Conservation (phyloP, 106 monocot genomes). For the Vanilla planifolia region DNA sequence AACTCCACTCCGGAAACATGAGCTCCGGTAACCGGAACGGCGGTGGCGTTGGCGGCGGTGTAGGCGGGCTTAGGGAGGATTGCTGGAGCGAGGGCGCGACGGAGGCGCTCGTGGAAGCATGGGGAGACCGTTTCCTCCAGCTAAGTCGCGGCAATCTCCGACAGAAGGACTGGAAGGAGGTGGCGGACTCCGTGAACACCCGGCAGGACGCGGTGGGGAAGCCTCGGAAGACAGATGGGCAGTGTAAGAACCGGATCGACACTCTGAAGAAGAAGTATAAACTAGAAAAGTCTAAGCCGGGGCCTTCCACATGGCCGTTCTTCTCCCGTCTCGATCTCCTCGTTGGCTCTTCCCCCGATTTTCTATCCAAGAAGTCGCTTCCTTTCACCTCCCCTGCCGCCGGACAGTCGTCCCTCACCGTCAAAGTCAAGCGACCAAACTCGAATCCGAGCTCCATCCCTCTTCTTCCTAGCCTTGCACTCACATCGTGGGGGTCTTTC, state of each 20-base stretch:
- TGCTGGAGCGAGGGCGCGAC: constrained; percentile 50
- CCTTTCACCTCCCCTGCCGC: too few species aligned
- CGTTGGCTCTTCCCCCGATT: constrained; percentile 6
- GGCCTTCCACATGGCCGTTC: constrained; percentile 32
- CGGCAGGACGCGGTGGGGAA: constrained; percentile 23
- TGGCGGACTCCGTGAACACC: constrained; percentile 39
- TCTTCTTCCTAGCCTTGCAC: not conserved
- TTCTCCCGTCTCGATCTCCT: constrained; percentile 29
- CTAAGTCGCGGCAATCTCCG: constrained; percentile 48
- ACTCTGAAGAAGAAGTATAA: constrained; percentile 63
- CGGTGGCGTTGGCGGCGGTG: not conserved
- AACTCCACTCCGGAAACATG: too few species aligned
- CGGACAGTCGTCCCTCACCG: not conserved
- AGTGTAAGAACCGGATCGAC: constrained; percentile 59
- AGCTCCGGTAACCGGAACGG: not conserved
- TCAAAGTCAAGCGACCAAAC: constrained; percentile 15
- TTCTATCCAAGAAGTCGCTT: not conserved
- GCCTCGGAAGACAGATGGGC: constrained; percentile 27
- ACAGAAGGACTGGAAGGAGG: constrained; percentile 45
- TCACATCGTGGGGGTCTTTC: constrained; percentile 6
- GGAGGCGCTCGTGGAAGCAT: constrained; percentile 31
- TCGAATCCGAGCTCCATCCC: not conserved
- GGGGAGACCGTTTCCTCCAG: constrained; percentile 45
- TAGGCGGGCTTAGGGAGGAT: constrained; percentile 21
- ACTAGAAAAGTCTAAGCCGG: constrained; percentile 30